Evolutionary conservation across 2,329 filamentous ascomycete species (phyloP).

Genomic region (Colletotrichum destructivum): DNA sequence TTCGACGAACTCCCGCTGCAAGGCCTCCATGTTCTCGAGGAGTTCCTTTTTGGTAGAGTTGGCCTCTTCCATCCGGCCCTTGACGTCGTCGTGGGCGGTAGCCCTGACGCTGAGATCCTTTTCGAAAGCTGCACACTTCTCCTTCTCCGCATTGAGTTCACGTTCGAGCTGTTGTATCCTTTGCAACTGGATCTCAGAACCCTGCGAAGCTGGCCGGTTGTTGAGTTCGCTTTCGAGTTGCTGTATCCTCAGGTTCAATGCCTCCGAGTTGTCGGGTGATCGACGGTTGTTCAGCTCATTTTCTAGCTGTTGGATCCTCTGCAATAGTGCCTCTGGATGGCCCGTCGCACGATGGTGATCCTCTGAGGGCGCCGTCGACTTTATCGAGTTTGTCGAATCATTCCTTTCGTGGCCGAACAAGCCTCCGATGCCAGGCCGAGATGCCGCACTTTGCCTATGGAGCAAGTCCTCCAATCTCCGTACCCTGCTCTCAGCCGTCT

Average conservation of each 20-base stretch:
- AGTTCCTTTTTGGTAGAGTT: slow-evolving; percentile 95
- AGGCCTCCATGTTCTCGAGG: slow-evolving; percentile 92
- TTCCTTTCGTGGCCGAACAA: slow-evolving; percentile 69
- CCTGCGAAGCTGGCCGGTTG: slow-evolving; percentile 62
- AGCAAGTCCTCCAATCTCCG: slow-evolving; percentile 92
- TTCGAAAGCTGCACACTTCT: slow-evolving; percentile 76
- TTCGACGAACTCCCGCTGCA: slow-evolving; percentile 88
- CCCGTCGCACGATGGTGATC: slow-evolving; percentile 64
- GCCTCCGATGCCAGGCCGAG: slow-evolving; percentile 67
- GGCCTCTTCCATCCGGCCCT: slow-evolving; percentile 83
- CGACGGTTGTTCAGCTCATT: slow-evolving; percentile 55
- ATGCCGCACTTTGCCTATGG: slow-evolving; percentile 81
- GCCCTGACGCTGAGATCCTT: slow-evolving; percentile 75
- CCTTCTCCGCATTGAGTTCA: slow-evolving; percentile 72
- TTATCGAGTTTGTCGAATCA: slow-evolving; percentile 65
- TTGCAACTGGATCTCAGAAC: slow-evolving; percentile 60
- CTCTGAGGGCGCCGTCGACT: slow-evolving; percentile 55
- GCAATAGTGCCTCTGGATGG: slow-evolving; percentile 61
- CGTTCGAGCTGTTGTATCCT: slow-evolving; percentile 76
- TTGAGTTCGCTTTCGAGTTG: slow-evolving; percentile 73
- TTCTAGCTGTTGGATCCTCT: slow-evolving; percentile 77
- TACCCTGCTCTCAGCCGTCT: slow-evolving; percentile 90
- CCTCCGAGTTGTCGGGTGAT: slow-evolving; percentile 64
- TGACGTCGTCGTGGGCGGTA: slow-evolving; percentile 73
- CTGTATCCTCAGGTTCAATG: slow-evolving; percentile 63